phyloP scores from a whole-genome alignment of 768 basidiomycete species.

The Collybiopsis luxurians region DNA sequence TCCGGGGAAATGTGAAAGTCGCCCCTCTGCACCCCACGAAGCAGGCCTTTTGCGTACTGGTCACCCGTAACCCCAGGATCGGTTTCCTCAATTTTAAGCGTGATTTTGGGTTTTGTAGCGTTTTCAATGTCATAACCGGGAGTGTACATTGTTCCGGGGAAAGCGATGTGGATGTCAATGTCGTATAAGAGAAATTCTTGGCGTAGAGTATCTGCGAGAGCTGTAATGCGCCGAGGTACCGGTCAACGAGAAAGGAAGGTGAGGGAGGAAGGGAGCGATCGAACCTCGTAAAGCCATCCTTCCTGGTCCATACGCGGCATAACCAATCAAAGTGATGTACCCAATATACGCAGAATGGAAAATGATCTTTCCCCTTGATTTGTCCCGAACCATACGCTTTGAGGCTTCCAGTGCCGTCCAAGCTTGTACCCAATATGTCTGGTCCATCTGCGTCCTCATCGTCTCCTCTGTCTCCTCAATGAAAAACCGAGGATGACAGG shows the following conservation, averaged over 20 bases:
- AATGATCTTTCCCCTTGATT: slow-evolving; percentile 68
- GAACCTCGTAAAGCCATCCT: slow-evolving; percentile 85
- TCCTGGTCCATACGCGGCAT: slow-evolving; percentile 74
- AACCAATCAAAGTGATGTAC: slow-evolving; percentile 76
- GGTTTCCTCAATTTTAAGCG: slow-evolving; percentile 72
- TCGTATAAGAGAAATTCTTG: slow-evolving; percentile 78
- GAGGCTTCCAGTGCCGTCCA: slow-evolving; percentile 30
- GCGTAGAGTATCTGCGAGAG: slow-evolving; percentile 79
- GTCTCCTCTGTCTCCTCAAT: slow-evolving; percentile 47
- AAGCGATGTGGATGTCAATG: slow-evolving; percentile 76
- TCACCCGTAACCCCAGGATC: neutral
- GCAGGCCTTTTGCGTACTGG: neutral
- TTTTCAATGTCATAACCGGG: slow-evolving; percentile 56
- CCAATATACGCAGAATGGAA: slow-evolving; percentile 76
- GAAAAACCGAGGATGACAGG: slow-evolving; percentile 51
- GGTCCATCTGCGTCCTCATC: slow-evolving; percentile 23
- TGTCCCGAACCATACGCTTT: slow-evolving; percentile 58
- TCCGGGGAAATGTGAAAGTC: slow-evolving; percentile 76
- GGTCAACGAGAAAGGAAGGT: neutral
- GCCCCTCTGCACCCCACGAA: slow-evolving; percentile 64
- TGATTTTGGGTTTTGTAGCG: slow-evolving; percentile 74
- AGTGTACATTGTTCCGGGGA: slow-evolving; percentile 78
- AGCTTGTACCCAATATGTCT: slow-evolving; percentile 16
- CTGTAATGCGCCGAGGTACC: slow-evolving; percentile 46
- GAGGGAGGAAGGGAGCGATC: slow-evolving; percentile 2